These are phyloP conservation scores for Dipteronia sinensis DNA, from an alignment of 345 rosid genomes.

Conservation along the genomic window DNA sequence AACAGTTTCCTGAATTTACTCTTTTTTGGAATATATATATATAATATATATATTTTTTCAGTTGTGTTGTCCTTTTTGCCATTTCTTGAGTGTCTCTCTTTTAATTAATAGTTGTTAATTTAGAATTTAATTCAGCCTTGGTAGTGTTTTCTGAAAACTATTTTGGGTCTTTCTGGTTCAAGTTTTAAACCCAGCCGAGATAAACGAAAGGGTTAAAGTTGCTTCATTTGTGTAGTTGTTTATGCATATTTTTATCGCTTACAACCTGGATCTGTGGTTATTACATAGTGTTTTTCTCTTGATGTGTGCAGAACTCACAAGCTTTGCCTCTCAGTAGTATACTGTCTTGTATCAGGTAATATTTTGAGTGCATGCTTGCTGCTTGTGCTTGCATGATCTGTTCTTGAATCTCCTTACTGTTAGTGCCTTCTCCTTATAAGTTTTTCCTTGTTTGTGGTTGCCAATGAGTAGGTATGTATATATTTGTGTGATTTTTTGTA, in stretches of 20 bases:
- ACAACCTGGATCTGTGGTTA: background rate
- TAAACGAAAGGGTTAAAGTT: background rate
- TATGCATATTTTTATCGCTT: background rate
- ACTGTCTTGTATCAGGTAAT: background rate
- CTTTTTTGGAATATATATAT: too few relatives aligned
- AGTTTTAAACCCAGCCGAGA: too few relatives aligned
- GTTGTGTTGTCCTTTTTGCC: background rate
- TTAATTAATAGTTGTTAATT: background rate
- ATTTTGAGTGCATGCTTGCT: background rate
- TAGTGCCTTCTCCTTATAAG: background rate
- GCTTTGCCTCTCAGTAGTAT: background rate
- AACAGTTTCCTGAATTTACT: too few relatives aligned
- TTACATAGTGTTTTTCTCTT: background rate
- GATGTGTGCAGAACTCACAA: background rate
- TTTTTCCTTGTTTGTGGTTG: slow-evolving; percentile 1
- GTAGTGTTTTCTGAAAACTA: background rate
- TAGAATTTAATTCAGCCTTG: too few relatives aligned
- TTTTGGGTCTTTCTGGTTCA: too few relatives aligned
- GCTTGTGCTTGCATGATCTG: slow-evolving; percentile 8
- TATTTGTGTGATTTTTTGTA: background rate
- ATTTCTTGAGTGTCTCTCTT: background rate
- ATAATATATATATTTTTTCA: background rate
- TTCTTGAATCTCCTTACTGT: background rate
- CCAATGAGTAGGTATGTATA: background rate
- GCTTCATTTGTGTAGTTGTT: background rate